These are phyloP conservation scores for Helichrysum umbraculigerum DNA, from an alignment of 129 eudicot genomes.

Conservation along the genomic window DNA sequence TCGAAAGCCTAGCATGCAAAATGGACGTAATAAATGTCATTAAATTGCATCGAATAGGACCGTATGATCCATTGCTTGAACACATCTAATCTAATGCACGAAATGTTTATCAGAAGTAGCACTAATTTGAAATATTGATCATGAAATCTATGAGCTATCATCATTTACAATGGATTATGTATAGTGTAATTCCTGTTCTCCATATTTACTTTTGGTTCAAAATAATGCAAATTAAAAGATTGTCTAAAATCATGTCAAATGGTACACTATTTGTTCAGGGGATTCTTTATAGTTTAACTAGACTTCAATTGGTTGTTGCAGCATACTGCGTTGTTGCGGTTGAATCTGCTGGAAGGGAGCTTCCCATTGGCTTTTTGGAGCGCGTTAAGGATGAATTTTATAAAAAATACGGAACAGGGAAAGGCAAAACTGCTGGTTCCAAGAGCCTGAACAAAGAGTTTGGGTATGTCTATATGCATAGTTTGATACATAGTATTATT, in stretches of 20 bases:
- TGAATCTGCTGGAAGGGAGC: slow-evolving; percentile 74
- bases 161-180: not conserved
- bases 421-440: slow-evolving; percentile 71
- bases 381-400: slow-evolving; percentile 75
- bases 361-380: slow-evolving; percentile 77
- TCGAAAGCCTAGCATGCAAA: not conserved
- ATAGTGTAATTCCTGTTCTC: not conserved
- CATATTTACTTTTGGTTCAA: not conserved
- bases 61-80: too few relatives aligned
- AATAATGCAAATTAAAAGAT: not conserved
- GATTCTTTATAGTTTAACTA: not conserved
- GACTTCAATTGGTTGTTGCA: slow-evolving; percentile 29
- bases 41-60: too few relatives aligned
- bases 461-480: slow-evolving; percentile 40
- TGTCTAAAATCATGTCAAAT: not conserved
- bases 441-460: slow-evolving; percentile 70
- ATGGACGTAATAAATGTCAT: not conserved
- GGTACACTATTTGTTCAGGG: not conserved
- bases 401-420: slow-evolving; percentile 68
- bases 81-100: too few relatives aligned
- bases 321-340: slow-evolving; percentile 84
- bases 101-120: too few relatives aligned
- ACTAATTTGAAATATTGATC: not conserved
- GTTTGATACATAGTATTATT: not conserved
- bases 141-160: not conserved